Evolutionary conservation across 129 eudicot species (phyloP).

Genomic region (Artemisia tridentata): DNA sequence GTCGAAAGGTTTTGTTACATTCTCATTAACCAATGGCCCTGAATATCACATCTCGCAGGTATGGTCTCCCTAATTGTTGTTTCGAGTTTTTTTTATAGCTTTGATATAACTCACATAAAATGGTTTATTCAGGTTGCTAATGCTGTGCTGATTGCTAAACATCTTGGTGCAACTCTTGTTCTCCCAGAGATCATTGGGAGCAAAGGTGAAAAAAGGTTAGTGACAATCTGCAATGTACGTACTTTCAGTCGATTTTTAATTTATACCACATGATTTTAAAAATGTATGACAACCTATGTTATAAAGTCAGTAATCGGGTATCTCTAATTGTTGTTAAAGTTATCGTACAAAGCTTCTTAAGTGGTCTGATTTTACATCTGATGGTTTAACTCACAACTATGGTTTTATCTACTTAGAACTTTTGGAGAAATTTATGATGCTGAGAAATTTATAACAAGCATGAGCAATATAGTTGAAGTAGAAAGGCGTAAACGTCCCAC

Average conservation of each 20-base stretch:
- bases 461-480: conserved; percentile 54
- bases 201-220: conserved; percentile 61
- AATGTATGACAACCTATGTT: no score
- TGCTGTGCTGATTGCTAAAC: conserved; percentile 60
- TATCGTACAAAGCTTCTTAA: no score
- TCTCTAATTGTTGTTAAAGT: no score
- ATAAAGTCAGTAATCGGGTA: no score
- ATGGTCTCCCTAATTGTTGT: neutral
- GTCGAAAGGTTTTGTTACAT: conserved; percentile 48
- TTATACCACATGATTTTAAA: no score
- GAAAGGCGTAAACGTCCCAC: conserved; percentile 38
- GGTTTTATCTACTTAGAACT: conserved; percentile 33
- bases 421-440: conserved; percentile 63
- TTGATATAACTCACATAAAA: conserved; percentile 6
- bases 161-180: conserved; percentile 74
- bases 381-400: conserved; percentile 8
- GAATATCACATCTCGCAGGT: conserved; percentile 83
- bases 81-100: neutral
- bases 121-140: conserved; percentile 55
- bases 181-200: conserved; percentile 64
- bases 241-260: no score
- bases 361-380: no score
- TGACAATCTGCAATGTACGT: neutral
- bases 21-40: conserved; percentile 59
- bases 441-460: conserved; percentile 47